Base-by-base conservation (phyloP, 2,329 filamentous ascomycete genomes). In the Ophiostoma fasciatum region DNA sequence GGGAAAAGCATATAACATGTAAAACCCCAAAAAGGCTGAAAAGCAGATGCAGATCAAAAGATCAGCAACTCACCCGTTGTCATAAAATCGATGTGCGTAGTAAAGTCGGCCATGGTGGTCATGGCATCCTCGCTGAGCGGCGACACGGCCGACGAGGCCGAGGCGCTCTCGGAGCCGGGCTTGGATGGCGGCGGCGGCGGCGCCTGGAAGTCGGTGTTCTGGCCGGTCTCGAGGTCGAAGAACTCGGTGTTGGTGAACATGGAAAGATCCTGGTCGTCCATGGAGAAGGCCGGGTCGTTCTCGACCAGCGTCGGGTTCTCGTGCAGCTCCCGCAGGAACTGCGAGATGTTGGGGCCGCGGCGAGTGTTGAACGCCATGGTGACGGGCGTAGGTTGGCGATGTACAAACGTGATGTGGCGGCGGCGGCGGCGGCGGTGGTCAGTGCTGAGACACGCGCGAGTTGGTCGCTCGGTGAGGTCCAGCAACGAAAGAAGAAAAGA, bases 251-350 rank as follows among this genome's bases (percentile, higher is more conserved):
- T 87, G 39, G 81, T 83, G 60, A 87, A 90, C 50, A 85, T 68
- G 35, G 77, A 76, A 34, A 88, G 63, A 45, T 85, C 78, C 29
- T 37, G 37, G 41, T 79, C 74, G 48, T 82, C 77, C 44, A 80
- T 62, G 48, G 46, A 48, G 56, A 77, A 69, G 35, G 64, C 58
- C 36, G 79, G 72, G 42, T 77, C 67, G 36, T 55, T 53, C 35
- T 64, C 69, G 42, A 49, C 47, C 26, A 48, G 42, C 5, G 47
- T 35, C 15, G 78, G 66, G 36, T 79, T 71, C 48, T 75, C 73
- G 63, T 94, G 94, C 50, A 94, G 67, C 48, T 87, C 80, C 50
- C 82, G 79, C 46, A 94, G 69, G 62, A 90, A 93, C 52, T 85
- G 79, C 52, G 84, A 85, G 60, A 94, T 82, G 57, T 93, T 93